phyloP scores from a whole-genome alignment of 2,329 filamentous ascomycete species.

The Monosporascus cannonballus region DNA sequence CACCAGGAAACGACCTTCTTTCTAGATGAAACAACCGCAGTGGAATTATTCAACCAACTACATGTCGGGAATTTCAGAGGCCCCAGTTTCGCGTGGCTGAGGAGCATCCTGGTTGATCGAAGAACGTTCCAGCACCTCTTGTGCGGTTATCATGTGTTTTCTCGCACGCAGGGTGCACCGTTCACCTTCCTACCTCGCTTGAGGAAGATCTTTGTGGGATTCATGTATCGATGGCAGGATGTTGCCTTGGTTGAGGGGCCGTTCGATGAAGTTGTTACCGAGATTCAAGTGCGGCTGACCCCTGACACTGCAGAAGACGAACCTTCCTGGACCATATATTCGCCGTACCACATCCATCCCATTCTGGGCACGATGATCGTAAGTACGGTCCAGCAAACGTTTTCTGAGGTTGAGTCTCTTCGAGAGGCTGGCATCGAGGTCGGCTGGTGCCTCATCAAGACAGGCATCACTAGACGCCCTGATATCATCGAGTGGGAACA shows the following conservation, averaged over 20 bases:
- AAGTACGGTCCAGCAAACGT: neutral
- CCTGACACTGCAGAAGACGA: neutral
- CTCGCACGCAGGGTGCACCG: neutral
- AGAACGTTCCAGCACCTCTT: constrained; percentile 3
- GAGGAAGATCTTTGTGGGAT: constrained; percentile 2
- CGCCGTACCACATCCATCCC: neutral
- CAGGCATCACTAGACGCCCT: constrained; percentile 1
- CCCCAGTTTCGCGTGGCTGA: neutral
- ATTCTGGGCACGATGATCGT: neutral
- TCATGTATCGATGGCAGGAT: constrained; percentile 1
- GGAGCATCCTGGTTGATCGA: constrained; percentile 1
- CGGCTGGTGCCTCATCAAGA: neutral
- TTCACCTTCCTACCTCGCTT: constrained; percentile 1
- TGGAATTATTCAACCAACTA: neutral
- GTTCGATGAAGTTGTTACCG: constrained; percentile 3
- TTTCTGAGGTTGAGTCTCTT: neutral
- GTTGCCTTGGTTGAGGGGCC: constrained; percentile 1
- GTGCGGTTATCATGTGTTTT: neutral
- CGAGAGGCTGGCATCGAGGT: constrained; percentile 1
- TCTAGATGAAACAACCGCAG: neutral
- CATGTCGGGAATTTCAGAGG: neutral
- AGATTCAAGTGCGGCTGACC: neutral
- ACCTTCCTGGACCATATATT: neutral
- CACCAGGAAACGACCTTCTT: constrained; percentile 3
- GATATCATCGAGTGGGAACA: neutral